phyloP scores from a whole-genome alignment of 176 grass and related monocot genomes.

The Rhynchospora pubera region DNA sequence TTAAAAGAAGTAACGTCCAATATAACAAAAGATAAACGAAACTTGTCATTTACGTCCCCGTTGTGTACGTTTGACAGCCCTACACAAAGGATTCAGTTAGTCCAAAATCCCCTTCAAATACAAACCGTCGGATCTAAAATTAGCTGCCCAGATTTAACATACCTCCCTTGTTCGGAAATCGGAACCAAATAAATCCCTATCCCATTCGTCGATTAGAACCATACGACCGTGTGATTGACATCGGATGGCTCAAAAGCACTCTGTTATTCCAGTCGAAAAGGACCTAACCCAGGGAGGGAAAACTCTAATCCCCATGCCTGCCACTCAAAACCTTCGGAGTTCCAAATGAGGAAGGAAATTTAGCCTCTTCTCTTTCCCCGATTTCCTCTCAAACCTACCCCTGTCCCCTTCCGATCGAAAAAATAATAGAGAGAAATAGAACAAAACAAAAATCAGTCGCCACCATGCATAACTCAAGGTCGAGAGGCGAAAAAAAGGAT shows the following conservation, averaged over 20 bases:
- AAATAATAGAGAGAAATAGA: neutral
- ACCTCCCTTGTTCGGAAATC: neutral
- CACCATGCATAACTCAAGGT: neutral
- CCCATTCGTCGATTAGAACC: neutral
- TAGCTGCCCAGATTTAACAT: neutral
- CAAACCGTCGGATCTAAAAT: too few relatives aligned
- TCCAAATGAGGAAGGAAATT: neutral
- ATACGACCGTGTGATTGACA: neutral
- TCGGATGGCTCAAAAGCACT: neutral
- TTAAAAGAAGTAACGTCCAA: too few relatives aligned
- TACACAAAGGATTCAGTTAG: too few relatives aligned
- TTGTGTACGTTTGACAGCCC: too few relatives aligned
- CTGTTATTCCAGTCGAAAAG: neutral
- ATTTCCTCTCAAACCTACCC: neutral
- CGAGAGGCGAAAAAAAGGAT: neutral
- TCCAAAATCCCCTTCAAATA: too few relatives aligned
- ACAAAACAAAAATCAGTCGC: neutral
- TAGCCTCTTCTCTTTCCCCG: neutral
- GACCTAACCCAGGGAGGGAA: neutral
- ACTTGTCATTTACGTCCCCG: too few relatives aligned
- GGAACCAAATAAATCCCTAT: neutral
- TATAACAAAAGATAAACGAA: too few relatives aligned
- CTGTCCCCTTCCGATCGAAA: neutral
- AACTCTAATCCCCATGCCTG: neutral
- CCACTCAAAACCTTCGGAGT: neutral